Percentiles rank a stretch among this genome's conserved stretches.
These are phyloP conservation scores for Sarcodon aspratus DNA, from an alignment of 768 basidiomycete genomes.

Conservation along the genomic window DNA sequence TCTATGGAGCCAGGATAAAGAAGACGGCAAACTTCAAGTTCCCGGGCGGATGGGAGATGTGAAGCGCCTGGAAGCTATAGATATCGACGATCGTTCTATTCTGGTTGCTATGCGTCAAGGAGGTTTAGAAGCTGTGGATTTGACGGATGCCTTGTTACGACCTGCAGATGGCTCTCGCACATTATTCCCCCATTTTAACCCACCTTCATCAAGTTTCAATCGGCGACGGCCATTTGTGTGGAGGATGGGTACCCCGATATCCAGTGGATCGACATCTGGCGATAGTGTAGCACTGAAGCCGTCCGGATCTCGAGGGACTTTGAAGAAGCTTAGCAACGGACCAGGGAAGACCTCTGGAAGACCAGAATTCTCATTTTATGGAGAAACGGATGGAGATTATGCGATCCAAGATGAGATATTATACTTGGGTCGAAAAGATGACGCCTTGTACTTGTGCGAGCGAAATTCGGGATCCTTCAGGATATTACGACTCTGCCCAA, in stretches of 20 bases:
- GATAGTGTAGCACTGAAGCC: conserved; percentile 13
- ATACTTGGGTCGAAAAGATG: conserved; percentile 65
- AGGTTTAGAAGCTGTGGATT: conserved; percentile 71
- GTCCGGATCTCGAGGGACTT: conserved; percentile 24
- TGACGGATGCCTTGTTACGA: conserved; percentile 66
- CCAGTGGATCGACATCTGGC: conserved; percentile 26
- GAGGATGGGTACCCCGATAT: conserved; percentile 68
- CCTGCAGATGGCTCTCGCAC: conserved; percentile 76
- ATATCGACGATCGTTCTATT: conserved; percentile 62
- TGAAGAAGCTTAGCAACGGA: conserved; percentile 38
- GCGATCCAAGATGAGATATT: conserved; percentile 57
- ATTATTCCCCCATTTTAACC: conserved; percentile 57
- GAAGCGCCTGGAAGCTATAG: conserved; percentile 75
- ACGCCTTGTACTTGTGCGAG: conserved; percentile 78
- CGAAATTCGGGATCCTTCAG: conserved; percentile 63
- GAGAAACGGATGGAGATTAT: conserved; percentile 38
- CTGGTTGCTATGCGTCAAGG: conserved; percentile 82
- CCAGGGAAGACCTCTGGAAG: conserved; percentile 36
- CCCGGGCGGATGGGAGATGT: conserved; percentile 64
- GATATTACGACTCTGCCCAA: conserved; percentile 56
- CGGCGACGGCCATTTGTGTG: conserved; percentile 70
- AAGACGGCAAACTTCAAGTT: conserved; percentile 24
- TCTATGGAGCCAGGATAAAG: conserved; percentile 64
- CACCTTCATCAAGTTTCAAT: conserved; percentile 48
- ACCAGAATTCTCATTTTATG: conserved; percentile 34